A percentile compares a stretch with the other conserved stretches of the same genome.
phyloP scores from a whole-genome alignment of 78 protist species.

The Polysphondylium violaceum region DNA sequence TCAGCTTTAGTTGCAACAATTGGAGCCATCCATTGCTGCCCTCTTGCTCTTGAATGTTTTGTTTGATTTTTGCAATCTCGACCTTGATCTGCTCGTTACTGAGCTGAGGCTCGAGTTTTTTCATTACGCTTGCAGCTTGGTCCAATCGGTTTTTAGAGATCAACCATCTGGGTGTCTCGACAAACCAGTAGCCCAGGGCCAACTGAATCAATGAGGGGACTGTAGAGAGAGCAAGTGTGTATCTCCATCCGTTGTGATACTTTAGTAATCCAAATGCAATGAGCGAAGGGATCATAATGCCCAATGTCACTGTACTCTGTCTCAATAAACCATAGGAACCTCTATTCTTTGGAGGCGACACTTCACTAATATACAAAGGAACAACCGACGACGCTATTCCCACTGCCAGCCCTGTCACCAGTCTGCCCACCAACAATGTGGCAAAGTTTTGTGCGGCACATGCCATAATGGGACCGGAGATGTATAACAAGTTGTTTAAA shows the following conservation, averaged over 20 bases:
- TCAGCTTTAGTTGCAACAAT: constrained; percentile 14
- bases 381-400: constrained; percentile 61
- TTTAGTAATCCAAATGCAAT: constrained; percentile 54
- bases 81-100: neutral
- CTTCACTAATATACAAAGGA: constrained; percentile 57
- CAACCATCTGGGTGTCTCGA: constrained; percentile 70
- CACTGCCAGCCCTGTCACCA: constrained; percentile 47
- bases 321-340: constrained; percentile 62
- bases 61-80: constrained; percentile 2
- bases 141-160: constrained; percentile 30
- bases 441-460: constrained; percentile 15
- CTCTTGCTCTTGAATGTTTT: constrained; percentile 19
- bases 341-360: constrained; percentile 33
- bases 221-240: constrained; percentile 27
- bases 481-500: constrained; percentile 24
- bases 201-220: constrained; percentile 43
- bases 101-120: constrained; percentile 1
- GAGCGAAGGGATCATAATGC: constrained; percentile 55
- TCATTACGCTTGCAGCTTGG: constrained; percentile 12
- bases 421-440: constrained; percentile 36
- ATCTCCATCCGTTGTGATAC: constrained; percentile 56
- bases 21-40: constrained; percentile 54
- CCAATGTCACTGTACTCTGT: constrained; percentile 62
- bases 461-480: constrained; percentile 35
- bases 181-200: constrained; percentile 23